Percentiles rank a stretch among this genome's conserved stretches.
phyloP scores from a whole-genome alignment of 345 rosid genomes.

The Gossypium australe region DNA sequence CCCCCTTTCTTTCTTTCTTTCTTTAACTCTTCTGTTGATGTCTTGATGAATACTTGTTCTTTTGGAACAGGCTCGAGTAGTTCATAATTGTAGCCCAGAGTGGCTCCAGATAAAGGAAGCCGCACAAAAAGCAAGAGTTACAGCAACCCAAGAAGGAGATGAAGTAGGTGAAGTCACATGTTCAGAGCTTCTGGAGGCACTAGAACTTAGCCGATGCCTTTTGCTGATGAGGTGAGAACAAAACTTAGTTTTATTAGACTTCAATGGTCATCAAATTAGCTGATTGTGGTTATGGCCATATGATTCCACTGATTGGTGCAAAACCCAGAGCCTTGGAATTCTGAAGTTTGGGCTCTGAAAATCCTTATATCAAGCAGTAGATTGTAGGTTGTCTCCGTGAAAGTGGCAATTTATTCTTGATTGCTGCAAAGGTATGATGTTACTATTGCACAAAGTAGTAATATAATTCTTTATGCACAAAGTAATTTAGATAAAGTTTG shows the following conservation, averaged over 20 bases:
- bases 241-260: not conserved
- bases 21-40: not conserved
- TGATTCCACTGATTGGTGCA: not conserved
- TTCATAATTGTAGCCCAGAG: slow-evolving; percentile 79
- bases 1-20: not conserved
- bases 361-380: slow-evolving; percentile 1
- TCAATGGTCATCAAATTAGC: not conserved
- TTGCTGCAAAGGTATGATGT: not conserved
- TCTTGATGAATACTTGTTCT: not conserved
- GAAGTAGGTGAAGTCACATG: slow-evolving; percentile 90
- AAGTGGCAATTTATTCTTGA: not conserved
- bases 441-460: not conserved
- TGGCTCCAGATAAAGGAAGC: slow-evolving; percentile 91
- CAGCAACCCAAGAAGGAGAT: slow-evolving; percentile 67
- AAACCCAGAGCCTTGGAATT: not conserved
- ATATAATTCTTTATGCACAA: not conserved
- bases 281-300: not conserved
- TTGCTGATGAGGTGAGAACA: slow-evolving; percentile 76
- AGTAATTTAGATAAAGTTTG: not conserved
- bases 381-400: not conserved
- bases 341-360: not conserved
- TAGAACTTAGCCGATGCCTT: slow-evolving; percentile 96
- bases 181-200: slow-evolving; percentile 95
- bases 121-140: slow-evolving; percentile 80
- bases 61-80: slow-evolving; percentile 75